Base-by-base conservation (phyloP, 2,329 filamentous ascomycete species). In the Penicillium sp. region DNA sequence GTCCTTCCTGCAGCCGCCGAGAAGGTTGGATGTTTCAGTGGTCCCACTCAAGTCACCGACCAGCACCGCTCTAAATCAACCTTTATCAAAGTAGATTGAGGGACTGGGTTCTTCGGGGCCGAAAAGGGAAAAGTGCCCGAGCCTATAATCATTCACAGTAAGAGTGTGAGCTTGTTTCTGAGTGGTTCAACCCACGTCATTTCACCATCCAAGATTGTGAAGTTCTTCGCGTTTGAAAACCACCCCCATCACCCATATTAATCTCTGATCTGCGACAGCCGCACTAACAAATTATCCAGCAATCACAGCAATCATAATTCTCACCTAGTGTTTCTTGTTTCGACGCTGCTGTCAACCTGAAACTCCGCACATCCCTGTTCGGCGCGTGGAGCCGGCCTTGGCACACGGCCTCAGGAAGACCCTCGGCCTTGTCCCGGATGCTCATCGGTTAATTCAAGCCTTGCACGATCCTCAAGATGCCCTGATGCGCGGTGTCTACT, bases 311-410 rank as follows among this genome's bases (percentile, higher is more conserved):
- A 58, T 63, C 58, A 61, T 22, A 55, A 28, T 45, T 35, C 19
- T 4, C 55, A n/a, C 19, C 43, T 37, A 48, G 22, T 48, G 6
- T 30, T 60, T 30, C 40, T 43, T n/a, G 42, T 22, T 30, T 28
- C 40, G 22, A 49, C 55, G 40, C 33, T 35, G 28, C 35, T 51
- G 59, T 65, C 57, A 68, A 69, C 45, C 35, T 69, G 67, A 68
- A 69, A 69, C 67, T 57, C 43, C 26, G 37, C 28, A 43, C 3
- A 54, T 64, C 61, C 59, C 52, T 58, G 59, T 58, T 66, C 64
- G 64, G 65, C 67, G 67, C 67, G 64, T 69, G 64, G 64, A 65
- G 51, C 58, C 51, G 59, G 57, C 46, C 65, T 66, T 68, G 67
- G 64, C 65, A 65, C 28, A 65, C 28, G 40, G 57, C 60, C 60